These are phyloP conservation scores for Beauveria scarabaeidicola DNA, from an alignment of 2,329 filamentous ascomycete species.

Conservation along the genomic window DNA sequence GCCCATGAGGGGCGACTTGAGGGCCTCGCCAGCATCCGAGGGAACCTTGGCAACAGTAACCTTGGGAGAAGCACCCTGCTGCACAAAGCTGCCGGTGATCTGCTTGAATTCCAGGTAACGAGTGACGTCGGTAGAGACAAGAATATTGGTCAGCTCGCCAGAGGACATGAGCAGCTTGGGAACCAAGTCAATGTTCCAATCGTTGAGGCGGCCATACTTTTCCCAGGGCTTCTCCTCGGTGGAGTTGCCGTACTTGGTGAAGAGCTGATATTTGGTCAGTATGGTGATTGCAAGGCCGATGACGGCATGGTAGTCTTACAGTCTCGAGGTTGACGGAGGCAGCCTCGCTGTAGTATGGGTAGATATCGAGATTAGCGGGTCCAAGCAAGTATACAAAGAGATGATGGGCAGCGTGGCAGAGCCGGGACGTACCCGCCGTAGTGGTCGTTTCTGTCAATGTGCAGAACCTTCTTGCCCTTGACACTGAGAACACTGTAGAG, in stretches of 20 bases:
- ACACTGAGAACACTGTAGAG: conserved; percentile 76
- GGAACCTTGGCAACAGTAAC: conserved; percentile 96
- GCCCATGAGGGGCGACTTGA: conserved; percentile 91
- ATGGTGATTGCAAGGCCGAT: neutral
- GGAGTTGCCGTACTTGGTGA: conserved; percentile 88
- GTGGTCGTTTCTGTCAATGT: conserved; percentile 97
- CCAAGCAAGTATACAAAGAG: neutral
- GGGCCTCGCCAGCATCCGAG: conserved; percentile 81
- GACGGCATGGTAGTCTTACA: conserved; percentile 38
- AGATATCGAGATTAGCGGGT: conserved; percentile 12
- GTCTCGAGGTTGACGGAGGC: conserved; percentile 95
- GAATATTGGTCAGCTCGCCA: conserved; percentile 95
- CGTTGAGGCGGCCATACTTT: conserved; percentile 91
- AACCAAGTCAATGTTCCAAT: conserved; percentile 99
- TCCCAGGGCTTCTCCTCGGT: conserved; percentile 89
- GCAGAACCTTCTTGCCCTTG: conserved; percentile 97
- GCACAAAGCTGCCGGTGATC: conserved; percentile 92
- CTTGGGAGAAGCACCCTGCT: conserved; percentile 74
- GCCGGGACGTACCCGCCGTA: conserved; percentile 74
- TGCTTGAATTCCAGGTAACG: conserved; percentile 88
- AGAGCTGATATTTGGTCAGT: conserved; percentile 52
- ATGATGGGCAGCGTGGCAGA: neutral
- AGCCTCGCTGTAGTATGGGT: conserved; percentile 54
- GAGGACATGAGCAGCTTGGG: conserved; percentile 99
- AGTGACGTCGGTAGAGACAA: conserved; percentile 89